Evolutionary conservation across 1,139 yeast genomes (phyloP).

Genomic region (Zygosaccharomyces sapae): DNA sequence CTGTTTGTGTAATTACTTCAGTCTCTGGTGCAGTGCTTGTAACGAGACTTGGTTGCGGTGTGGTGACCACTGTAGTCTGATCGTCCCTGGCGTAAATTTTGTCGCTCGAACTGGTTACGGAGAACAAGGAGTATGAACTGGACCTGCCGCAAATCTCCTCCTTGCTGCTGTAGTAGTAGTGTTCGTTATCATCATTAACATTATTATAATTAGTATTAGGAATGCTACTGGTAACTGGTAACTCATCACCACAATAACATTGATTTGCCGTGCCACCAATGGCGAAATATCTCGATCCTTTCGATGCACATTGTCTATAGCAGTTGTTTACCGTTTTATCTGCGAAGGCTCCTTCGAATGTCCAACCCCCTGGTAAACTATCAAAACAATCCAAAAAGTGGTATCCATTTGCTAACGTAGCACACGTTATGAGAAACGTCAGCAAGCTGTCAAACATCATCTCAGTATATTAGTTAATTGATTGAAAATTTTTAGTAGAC

Average conservation of each 20-base stretch:
- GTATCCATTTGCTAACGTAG: conserved; percentile 9
- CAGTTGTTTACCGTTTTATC: conserved; percentile 50
- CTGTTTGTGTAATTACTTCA: too few relatives aligned
- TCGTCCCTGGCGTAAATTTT: background rate
- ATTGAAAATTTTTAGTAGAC: background rate
- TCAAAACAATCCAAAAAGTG: conserved; percentile 35
- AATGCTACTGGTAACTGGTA: too few relatives aligned
- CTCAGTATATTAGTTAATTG: background rate
- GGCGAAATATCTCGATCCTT: conserved; percentile 48
- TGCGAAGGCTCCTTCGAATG: conserved; percentile 37
- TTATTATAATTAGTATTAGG: too few relatives aligned
- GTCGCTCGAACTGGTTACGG: conserved; percentile 22
- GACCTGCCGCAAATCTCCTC: conserved; percentile 43
- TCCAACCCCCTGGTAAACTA: conserved; percentile 39
- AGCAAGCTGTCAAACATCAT: conserved; percentile 4
- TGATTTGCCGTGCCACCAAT: conserved; percentile 41
- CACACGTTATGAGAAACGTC: conserved; percentile 6
- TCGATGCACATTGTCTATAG: conserved; percentile 39
- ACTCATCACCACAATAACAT: conserved; percentile 51
- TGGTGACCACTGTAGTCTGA: too few relatives aligned
- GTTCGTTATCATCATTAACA: conserved; percentile 27
- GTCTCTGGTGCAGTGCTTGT: too few relatives aligned
- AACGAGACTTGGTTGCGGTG: too few relatives aligned
- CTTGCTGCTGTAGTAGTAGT: conserved; percentile 35
- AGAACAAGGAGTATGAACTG: conserved; percentile 34